Base-by-base conservation (phyloP, 495 filamentous ascomycete species). In the Aspergillus ellipticus region DNA sequence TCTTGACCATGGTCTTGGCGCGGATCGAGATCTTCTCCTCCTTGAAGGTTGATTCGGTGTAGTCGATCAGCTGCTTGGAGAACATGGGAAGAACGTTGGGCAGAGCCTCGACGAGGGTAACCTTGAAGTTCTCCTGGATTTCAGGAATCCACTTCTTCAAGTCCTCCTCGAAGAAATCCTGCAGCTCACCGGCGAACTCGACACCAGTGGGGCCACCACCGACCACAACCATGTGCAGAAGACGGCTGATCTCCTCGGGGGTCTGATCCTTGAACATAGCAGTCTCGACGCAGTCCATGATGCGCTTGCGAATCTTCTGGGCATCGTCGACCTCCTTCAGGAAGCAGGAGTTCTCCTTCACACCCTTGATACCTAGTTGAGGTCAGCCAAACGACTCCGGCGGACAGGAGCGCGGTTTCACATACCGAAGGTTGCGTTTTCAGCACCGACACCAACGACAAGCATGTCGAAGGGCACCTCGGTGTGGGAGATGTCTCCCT, bases 221-320 rank as follows among this genome's bases (percentile, higher is more conserved):
- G 50, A 99, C 94, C 21, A 99, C 95, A 56, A 97, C 94, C 93
- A 97, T 97, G 79, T 97, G 95, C 67, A 99, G 79, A 54, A 99
- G 85, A 56, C 94, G 92, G 73, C 95, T 86, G 63, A 92, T 77
- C 74, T 99, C 94, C 59, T 96, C 89, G 7, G 79, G 78, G n/a
- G 82, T 79, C 76, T 97, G 95, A 64, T 92, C 92, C 83, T 97
- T 97, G 87, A 99, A 97, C 67, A 88, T 91, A 41, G 94, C 93
- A 11, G 92, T 97, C 77, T 99, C 94, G 58, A 96, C 89, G 68
- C 95, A 97, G 79, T 99, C 95, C 94, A 99, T 97, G 78, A 99
- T 95, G 72, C 89, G 89, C 78, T 90, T 96, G 64, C 94, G 90
- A 66, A 99, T 97, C 60, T 85, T 81, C 72, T 97, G 93, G 31